Evolutionary conservation across 2,329 filamentous ascomycete species (phyloP).

Genomic region (Exophiala bonariae): DNA sequence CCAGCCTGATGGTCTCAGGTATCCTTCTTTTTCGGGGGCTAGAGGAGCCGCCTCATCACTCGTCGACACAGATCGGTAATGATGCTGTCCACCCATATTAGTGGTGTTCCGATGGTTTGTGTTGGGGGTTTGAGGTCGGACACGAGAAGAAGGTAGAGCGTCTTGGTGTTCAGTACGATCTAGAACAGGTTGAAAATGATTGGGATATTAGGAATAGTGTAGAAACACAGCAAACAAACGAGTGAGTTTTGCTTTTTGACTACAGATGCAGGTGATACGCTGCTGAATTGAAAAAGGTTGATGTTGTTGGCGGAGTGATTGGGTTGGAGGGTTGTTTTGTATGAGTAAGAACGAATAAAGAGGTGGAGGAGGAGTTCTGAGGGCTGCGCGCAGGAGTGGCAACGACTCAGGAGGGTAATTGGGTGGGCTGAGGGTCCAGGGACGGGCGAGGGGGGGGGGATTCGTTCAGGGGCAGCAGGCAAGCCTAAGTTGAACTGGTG

Average conservation of each 20-base stretch:
- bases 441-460: not conserved
- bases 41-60: constrained; percentile 20
- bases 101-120: not conserved
- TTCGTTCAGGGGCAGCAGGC: too few relatives aligned
- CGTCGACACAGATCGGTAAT: constrained; percentile 24
- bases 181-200: too few relatives aligned
- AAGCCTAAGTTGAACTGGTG: too few relatives aligned
- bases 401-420: not conserved
- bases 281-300: not conserved
- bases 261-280: not conserved
- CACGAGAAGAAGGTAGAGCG: too few relatives aligned
- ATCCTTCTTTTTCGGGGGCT: constrained; percentile 10
- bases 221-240: constrained; percentile 1
- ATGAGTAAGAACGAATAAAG: constrained; percentile 1
- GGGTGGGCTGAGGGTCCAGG: not conserved
- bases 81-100: constrained; percentile 19
- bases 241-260: constrained; percentile 5
- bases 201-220: not conserved
- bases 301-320: constrained; percentile 8
- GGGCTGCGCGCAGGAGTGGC: not conserved
- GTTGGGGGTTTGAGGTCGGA: not conserved
- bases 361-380: not conserved
- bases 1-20: constrained; percentile 17
- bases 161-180: too few relatives aligned
- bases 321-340: constrained; percentile 1